Base-by-base conservation (phyloP, 169 alveolate genomes). In the Plasmodium vivax region DNA sequence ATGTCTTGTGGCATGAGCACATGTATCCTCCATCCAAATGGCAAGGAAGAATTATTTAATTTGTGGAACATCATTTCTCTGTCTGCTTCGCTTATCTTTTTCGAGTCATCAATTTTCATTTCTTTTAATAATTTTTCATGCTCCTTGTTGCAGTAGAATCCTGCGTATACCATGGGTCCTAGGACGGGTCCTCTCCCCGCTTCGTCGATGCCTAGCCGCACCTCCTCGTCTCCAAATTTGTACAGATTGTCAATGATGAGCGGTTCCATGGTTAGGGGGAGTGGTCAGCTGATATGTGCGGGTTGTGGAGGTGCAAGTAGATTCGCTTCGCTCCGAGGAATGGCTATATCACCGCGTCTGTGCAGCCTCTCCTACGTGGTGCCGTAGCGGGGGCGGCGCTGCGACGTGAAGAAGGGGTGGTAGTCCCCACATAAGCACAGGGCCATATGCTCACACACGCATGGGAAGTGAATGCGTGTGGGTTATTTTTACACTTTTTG, bases 121-220 rank as follows among this genome's bases (percentile, higher is more conserved):
- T 96, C 96, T 75, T 71, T 97, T 91, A 97, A 95, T 75, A 92
- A 84, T 74, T 93, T 92, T 68, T 96, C 97, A 75, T 84, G 94
- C 43, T 92, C 97, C 10, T 92, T 96, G 3, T 99, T 98, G 97
- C 99, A 99, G 83, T 92, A 98, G 72, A 98, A 97, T 85, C 99
- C 98, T 9, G 99, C 99, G 96, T 98, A 99, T 45, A 99, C 99
- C 99, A 99, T 98, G 23, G 99, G 99, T 8, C 99, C 99, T 75
- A 99, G 92, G 14, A 99, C 99, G 27, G 99, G 99, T 8, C 99
- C 99, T 93, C 99, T 94, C 8, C 99, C 99, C 12, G 99, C 99
- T 88, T 99, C 99, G 95, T 99, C 99, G 72, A 99, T 98, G 58
- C 99, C 99, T 92, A 98, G 36, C 73, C 94, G 34, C 0, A 88